Base-by-base conservation (phyloP, 208 protist genomes). In the Trypanosoma avium region DNA sequence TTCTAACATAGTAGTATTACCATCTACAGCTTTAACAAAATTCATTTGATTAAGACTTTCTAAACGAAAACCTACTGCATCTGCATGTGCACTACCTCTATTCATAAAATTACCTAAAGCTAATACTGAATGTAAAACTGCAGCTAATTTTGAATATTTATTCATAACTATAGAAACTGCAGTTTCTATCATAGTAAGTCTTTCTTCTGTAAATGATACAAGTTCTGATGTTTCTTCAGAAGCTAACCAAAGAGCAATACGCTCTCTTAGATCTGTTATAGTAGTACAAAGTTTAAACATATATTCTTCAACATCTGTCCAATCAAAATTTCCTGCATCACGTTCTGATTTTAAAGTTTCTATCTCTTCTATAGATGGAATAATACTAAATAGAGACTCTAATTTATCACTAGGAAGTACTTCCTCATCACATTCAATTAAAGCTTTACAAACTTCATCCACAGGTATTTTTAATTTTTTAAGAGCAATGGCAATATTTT, bases 41-140 rank as follows among this genome's bases (percentile, higher is more conserved):
- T 67, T 81, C 53, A 93, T 71, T 60, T 89, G 82, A 52, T 52
- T 82, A 9, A 93, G 59, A 49, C 74, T 89, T 42, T 93, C 83
- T 15, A 93, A 66, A 32, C 80, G 81, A 50, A 93, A 93, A 22
- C 81, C 87, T 24, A 61, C 49, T 1, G 87, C 84, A 56, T 82
- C 72, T 9, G 67, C 81, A 74, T 93, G 70, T 8, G 70, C 29
- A n/a, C 81, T 90, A 46, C 79, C 81, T 2, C 72, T 60, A 38
- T 93, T 93, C 61, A 93, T 72, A 57, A 83, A 84, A 66, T 93
- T 93, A 15, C 87, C 87, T 6, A 90, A 45, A 29, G 76, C 72
- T 4, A 88, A 62, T 17, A 89, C 67, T 13, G 66, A 24, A 21
- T 78, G 83, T 55, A 93, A 66, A 46, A 89, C 67, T 13, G 64